phyloP scores from a whole-genome alignment of 1,284 basidiomycete genomes.

The Papiliotrema laurentii region DNA sequence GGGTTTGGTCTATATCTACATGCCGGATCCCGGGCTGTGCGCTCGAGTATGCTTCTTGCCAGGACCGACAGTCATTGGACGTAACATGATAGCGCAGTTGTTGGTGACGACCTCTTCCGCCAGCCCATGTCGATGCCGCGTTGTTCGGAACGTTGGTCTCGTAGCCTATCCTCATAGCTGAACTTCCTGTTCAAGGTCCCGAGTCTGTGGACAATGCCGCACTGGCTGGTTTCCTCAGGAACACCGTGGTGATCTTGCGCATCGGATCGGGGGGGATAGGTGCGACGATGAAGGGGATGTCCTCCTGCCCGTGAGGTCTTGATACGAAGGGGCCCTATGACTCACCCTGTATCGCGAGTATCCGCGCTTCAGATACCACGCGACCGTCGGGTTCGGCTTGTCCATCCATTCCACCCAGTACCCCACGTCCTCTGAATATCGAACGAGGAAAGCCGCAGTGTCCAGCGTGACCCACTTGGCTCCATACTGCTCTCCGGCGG shows the following conservation, averaged over 20 bases:
- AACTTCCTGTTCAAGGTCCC: too few species aligned
- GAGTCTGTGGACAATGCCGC: too few species aligned
- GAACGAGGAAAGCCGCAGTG: slow-evolving; percentile 16
- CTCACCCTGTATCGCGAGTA: slow-evolving; percentile 22
- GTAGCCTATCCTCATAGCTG: too few species aligned
- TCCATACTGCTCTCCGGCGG: slow-evolving; percentile 12
- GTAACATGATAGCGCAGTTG: too few species aligned
- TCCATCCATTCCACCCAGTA: slow-evolving; percentile 7
- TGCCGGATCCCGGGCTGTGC: too few species aligned
- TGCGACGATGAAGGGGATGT: slow-evolving; percentile 5
- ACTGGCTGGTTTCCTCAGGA: slow-evolving; percentile 6
- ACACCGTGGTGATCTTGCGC: slow-evolving; percentile 3
- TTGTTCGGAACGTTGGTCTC: too few species aligned
- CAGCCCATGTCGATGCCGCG: too few species aligned
- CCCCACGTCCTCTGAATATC: neutral
- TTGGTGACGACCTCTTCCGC: too few species aligned
- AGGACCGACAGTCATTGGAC: too few species aligned
- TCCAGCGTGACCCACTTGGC: slow-evolving; percentile 26
- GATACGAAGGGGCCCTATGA: neutral
- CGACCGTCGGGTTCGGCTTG: slow-evolving; percentile 5
- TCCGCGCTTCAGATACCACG: slow-evolving; percentile 21
- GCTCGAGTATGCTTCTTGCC: too few species aligned
- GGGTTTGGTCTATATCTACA: too few species aligned
- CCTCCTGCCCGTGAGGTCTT: neutral
- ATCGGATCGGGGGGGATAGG: slow-evolving; percentile 11